phyloP scores from a whole-genome alignment of 1,139 yeast genomes.

The Geotrichum phurueaensis region DNA sequence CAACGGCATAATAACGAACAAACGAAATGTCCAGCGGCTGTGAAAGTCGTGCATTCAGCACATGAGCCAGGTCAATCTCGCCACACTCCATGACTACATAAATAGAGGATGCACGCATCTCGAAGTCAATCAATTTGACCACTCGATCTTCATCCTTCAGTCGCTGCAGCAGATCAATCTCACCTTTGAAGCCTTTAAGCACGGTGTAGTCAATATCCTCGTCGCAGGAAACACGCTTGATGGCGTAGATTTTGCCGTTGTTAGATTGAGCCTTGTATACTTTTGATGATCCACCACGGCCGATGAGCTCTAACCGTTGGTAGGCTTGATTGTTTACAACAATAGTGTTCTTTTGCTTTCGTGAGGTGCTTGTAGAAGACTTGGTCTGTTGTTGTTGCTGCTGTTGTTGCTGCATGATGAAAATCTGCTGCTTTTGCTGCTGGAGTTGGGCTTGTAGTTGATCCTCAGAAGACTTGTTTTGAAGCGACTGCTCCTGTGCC shows the following conservation, averaged over 20 bases:
- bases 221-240: constrained; percentile 76
- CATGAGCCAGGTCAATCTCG: constrained; percentile 82
- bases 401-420: constrained; percentile 9
- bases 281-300: constrained; percentile 90
- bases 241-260: constrained; percentile 56
- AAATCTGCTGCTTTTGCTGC: constrained; percentile 14
- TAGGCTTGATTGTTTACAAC: constrained; percentile 57
- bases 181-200: constrained; percentile 78
- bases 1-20: constrained; percentile 74
- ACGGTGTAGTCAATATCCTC: constrained; percentile 67
- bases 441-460: constrained; percentile 18
- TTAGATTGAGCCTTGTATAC: constrained; percentile 73
- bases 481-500: constrained; percentile 1
- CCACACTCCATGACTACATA: constrained; percentile 92
- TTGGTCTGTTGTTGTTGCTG: constrained; percentile 7
- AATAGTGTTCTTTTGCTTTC: constrained; percentile 29
- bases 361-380: neutral
- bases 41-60: constrained; percentile 51
- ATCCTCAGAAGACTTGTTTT: constrained; percentile 8
- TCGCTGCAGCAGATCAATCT: constrained; percentile 65
- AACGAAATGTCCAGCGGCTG: constrained; percentile 65
- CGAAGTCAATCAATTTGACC: constrained; percentile 70
- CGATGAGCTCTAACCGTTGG: constrained; percentile 71
- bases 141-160: constrained; percentile 64
- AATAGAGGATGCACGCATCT: constrained; percentile 57